Evolutionary conservation across 768 basidiomycete genomes (phyloP), one percentile per base, ranked within the genome.

Genomic region (Pleurotus ostreatus): DNA sequence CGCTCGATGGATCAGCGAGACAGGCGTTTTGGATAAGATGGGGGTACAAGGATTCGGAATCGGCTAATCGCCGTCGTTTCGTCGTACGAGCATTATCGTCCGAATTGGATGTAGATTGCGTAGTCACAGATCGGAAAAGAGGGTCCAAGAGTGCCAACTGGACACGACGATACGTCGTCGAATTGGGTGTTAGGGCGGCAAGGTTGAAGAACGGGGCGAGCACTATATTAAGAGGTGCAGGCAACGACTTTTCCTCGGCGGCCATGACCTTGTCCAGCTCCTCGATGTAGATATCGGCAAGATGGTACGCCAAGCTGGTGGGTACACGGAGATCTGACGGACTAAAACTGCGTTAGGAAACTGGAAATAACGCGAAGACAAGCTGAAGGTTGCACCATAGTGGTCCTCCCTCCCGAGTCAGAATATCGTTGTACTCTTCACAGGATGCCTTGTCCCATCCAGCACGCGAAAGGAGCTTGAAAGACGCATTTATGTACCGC

Each of bases 251-350:
- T 15, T 70, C 55, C 5, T 62, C 58, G 40, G 63, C 65, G 23
- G 58, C 71, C 26, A 84, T 63, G 2, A 74, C 82, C 65, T 84
- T 93, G 65, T 97, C 84, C 37, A 99, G 80, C 66, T 98, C 96
- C 61, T 92, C 88, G 12, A 95, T 68, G 68, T 92, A 97, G 46
- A 98, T 84, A 66, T 99, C 96, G 12, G 87, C 79, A 16, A 98
- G 70, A 68, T 99, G 96, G 65, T 87, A 94, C 20, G 84, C 76
- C 16, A 99, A 76, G 58, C 94, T 84, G 2, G 78, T 70, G 1
- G 96, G 92, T 1, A 94, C 85, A 46, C 85, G 83, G 15, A 73
- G 74, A 63, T 97, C 88, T 52, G 79, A 74, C 8, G 85, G 79
- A 65, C 92, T 94, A 66, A 55, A 26, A 5, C 38, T 11, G 41